Conservation (phyloP, 164 flowering plant species). For the Euptelea pleiosperma region DNA sequence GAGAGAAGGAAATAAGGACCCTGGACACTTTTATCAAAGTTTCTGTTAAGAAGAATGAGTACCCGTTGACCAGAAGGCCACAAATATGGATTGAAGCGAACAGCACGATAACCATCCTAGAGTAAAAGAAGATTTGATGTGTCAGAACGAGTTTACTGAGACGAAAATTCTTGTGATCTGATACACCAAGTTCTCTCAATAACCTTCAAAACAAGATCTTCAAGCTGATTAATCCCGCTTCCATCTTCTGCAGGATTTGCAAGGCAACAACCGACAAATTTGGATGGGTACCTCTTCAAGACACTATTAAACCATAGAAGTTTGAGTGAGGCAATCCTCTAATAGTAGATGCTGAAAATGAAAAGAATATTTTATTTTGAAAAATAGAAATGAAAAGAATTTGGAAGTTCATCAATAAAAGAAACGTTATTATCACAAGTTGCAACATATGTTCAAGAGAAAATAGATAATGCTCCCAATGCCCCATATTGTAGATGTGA, state of each 20-base stretch:
- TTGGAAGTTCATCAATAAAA: too few species aligned
- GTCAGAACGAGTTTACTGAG: constrained; percentile 8
- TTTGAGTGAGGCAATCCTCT: background rate
- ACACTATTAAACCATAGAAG: constrained; percentile 38
- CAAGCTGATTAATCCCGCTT: constrained; percentile 65
- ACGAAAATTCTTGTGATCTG: constrained; percentile 7
- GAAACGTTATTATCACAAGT: too few species aligned
- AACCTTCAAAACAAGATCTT: constrained; percentile 71
- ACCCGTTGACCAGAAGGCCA: constrained; percentile 90
- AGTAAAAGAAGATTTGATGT: constrained; percentile 11
- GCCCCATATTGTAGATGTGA: too few species aligned
- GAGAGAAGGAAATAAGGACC: background rate
- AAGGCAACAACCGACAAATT: constrained; percentile 91
- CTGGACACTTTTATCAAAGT: background rate
- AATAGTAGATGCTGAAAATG: background rate
- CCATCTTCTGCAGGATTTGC: constrained; percentile 97
- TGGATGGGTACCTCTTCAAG: constrained; percentile 70
- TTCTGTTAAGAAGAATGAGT: constrained; percentile 4
- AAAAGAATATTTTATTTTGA: too few species aligned
- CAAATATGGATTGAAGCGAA: constrained; percentile 88
- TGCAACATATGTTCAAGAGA: too few species aligned
- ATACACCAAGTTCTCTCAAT: constrained; percentile 1
- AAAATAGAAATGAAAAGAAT: too few species aligned
- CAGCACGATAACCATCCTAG: constrained; percentile 88
- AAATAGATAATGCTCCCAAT: too few species aligned